These are phyloP conservation scores for Podochytrium sp. DNA, from an alignment of 192 early-diverging fungal genomes.

Conservation along the genomic window DNA sequence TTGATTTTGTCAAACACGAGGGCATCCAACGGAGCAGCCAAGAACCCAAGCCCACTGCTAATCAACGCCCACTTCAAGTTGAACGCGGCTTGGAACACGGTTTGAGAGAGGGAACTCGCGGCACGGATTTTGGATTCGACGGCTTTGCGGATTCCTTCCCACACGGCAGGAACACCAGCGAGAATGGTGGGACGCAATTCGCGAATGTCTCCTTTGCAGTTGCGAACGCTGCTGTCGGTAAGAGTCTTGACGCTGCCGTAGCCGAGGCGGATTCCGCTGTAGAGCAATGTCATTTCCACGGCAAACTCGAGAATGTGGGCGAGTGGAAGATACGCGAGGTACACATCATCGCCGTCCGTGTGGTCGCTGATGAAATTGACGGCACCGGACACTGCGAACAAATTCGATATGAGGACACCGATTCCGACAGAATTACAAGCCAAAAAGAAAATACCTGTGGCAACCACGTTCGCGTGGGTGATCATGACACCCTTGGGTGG, in stretches of 20 bases:
- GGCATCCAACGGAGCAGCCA: slow-evolving; percentile 65
- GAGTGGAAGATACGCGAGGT: slow-evolving; percentile 76
- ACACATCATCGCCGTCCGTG: slow-evolving; percentile 48
- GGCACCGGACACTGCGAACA: slow-evolving; percentile 26
- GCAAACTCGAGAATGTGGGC: slow-evolving; percentile 91
- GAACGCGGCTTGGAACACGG: slow-evolving; percentile 78
- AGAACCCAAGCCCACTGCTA: slow-evolving; percentile 58
- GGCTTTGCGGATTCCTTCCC: slow-evolving; percentile 85
- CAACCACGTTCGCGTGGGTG: slow-evolving; percentile 79
- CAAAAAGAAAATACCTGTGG: slow-evolving; percentile 49
- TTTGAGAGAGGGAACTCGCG: slow-evolving; percentile 57
- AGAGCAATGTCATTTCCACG: slow-evolving; percentile 73
- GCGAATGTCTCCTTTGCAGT: slow-evolving; percentile 72
- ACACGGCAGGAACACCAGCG: slow-evolving; percentile 76
- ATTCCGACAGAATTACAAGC: background rate
- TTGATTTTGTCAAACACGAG: slow-evolving; percentile 87
- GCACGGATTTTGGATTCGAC: slow-evolving; percentile 68
- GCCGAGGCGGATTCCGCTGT: slow-evolving; percentile 58
- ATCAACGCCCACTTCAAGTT: slow-evolving; percentile 73
- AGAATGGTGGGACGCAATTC: slow-evolving; percentile 72
- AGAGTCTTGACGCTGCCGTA: slow-evolving; percentile 72
- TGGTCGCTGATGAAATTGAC: slow-evolving; percentile 60
- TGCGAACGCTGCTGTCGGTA: slow-evolving; percentile 65
- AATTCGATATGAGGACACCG: background rate
- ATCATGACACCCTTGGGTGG: slow-evolving; percentile 88